Conservation (phyloP, 2,329 filamentous ascomycete species). For the Piedraia hortae region DNA sequence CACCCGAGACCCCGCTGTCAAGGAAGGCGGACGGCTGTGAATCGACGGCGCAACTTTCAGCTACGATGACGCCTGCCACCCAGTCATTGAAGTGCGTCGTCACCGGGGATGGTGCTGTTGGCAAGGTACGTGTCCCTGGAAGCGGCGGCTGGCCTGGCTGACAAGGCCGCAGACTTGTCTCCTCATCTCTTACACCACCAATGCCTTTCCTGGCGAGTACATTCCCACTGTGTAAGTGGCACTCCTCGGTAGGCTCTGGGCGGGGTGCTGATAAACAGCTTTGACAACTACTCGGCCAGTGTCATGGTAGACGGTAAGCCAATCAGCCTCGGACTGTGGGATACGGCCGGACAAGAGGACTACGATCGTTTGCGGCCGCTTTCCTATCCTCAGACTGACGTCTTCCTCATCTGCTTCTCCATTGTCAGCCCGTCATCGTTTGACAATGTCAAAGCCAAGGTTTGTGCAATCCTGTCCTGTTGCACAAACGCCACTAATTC, state of each 20-base stretch:
- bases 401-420: constrained; percentile 95
- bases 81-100: constrained; percentile 86
- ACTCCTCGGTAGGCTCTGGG: background rate
- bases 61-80: constrained; percentile 42
- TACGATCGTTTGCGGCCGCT: constrained; percentile 86
- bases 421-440: constrained; percentile 94
- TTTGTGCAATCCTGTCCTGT: constrained; percentile 16
- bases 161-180: constrained; percentile 57
- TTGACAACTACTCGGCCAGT: constrained; percentile 97
- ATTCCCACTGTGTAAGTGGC: constrained; percentile 72
- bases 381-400: constrained; percentile 93
- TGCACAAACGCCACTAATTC: background rate
- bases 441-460: constrained; percentile 97
- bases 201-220: constrained; percentile 98
- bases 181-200: constrained; percentile 96
- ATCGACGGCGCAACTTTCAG: too few species aligned
- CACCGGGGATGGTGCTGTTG: constrained; percentile 95
- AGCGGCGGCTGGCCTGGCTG: constrained; percentile 4
- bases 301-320: constrained; percentile 98
- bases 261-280: constrained; percentile 25
- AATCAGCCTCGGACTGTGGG: constrained; percentile 88
- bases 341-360: constrained; percentile 96
- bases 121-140: constrained; percentile 44
- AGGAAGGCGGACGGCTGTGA: too few species aligned
- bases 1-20: background rate